Evolutionary conservation across 768 basidiomycete species (phyloP), one percentile per base, ranked within the genome.

Genomic region (Steccherinum ochraceum): DNA sequence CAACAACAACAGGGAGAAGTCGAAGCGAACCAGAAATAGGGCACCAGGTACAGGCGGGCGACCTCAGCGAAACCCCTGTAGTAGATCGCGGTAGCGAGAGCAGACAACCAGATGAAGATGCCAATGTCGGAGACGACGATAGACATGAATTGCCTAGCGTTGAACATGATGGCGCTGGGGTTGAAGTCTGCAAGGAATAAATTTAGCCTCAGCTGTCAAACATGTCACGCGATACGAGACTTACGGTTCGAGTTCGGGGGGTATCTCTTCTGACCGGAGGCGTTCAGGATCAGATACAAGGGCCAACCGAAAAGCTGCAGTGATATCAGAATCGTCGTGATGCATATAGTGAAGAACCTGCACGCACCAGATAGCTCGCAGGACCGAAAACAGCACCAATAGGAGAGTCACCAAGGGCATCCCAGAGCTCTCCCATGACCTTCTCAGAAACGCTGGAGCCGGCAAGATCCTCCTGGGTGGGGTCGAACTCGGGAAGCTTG

Each of bases 351-450:
- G 41, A 40, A 25, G 16, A 16, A 49, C 47, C 16, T 10, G 40
- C 42, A 68, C 76, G 40, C 53, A 88, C 85, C 57, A 90, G 65
- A 63, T 89, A 89, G 20, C 72, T 69, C 35, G 73, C 74, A 43
- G 78, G 67, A 19, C 70, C 72, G 1, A 79, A 52, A 23, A 78
- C 65, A 35, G 86, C 80, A 55, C 79, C 83, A 40, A 96, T 74
- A 16, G 95, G 95, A 7, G 92, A 90, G 69, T 98, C 95, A 42
- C 89, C 90, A 40, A 97, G 67, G 39, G 94, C 89, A 52, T 97
- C 95, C 71, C 75, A 79, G 2, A 94, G 68, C 61, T 89, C 88
- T 52, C 75, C 74, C 69, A 79, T 80, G 46, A 89, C 78, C 56
- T 86, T 80, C 42, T 80, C 74, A 12, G 79, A 66, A 5, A 91